Percentiles rank a stretch among this genome's conserved stretches.
These are phyloP conservation scores for Malassezia vespertilionis DNA, from an alignment of 1,284 basidiomycete species.

Conservation along the genomic window DNA sequence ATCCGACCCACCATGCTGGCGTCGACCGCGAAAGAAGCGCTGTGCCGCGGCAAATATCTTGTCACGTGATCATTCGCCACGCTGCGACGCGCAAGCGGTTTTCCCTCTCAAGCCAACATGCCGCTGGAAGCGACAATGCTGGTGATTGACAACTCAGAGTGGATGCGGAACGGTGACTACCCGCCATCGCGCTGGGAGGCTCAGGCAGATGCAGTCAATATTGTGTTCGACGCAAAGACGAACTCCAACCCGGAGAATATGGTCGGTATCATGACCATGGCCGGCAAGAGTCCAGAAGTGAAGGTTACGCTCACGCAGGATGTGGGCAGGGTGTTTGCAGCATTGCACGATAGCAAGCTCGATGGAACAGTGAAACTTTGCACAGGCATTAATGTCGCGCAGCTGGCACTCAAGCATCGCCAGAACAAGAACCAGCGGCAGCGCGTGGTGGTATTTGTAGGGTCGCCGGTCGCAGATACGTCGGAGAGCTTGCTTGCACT, in stretches of 20 bases:
- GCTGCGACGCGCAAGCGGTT: conserved; percentile 8
- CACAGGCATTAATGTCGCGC: conserved; percentile 83
- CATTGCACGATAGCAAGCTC: conserved; percentile 63
- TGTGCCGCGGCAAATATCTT: background rate
- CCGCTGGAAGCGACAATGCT: conserved; percentile 47
- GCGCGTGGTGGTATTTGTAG: conserved; percentile 84
- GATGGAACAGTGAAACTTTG: conserved; percentile 71
- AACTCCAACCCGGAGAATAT: conserved; percentile 88
- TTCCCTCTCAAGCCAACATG: conserved; percentile 23
- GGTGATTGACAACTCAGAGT: conserved; percentile 48
- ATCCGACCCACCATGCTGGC: conserved; percentile 37
- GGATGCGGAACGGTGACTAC: conserved; percentile 73
- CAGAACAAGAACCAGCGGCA: conserved; percentile 97
- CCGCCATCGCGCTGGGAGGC: conserved; percentile 69
- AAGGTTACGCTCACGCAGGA: conserved; percentile 92
- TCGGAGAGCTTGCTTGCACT: conserved; percentile 55
- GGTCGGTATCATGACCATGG: conserved; percentile 96
- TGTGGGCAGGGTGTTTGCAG: conserved; percentile 76
- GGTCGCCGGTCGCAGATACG: conserved; percentile 56
- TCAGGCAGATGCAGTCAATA: conserved; percentile 80
- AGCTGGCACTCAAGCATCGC: conserved; percentile 90
- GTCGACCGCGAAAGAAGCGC: background rate
- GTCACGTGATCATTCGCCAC: conserved; percentile 6
- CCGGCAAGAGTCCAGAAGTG: conserved; percentile 64
- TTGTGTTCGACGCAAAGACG: conserved; percentile 83